Percentiles rank a stretch among this genome's conserved stretches.
Evolutionary conservation across 1,284 basidiomycete genomes (phyloP).

Genomic region (Cerrena zonata): DNA sequence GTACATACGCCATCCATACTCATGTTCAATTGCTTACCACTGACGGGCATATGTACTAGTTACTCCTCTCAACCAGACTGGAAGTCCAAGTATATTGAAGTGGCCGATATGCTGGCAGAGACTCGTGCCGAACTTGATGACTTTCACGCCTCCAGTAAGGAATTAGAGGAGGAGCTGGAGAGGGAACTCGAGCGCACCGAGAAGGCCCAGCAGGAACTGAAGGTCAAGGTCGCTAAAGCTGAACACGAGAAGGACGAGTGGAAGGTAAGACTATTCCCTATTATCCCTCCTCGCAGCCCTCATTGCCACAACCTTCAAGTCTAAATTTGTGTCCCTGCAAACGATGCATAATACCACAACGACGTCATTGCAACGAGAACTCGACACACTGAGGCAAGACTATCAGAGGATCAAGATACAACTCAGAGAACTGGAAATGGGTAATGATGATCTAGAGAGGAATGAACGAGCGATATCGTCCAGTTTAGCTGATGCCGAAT

Average conservation of each 20-base stretch:
- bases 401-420: conserved; percentile 76
- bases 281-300: not conserved
- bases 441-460: conserved; percentile 90
- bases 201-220: conserved; percentile 77
- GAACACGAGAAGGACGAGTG: conserved; percentile 84
- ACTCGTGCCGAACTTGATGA: conserved; percentile 85
- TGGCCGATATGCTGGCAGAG: conserved; percentile 78
- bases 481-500: conserved; percentile 86
- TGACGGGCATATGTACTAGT: conserved; percentile 27
- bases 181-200: conserved; percentile 83
- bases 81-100: conserved; percentile 80
- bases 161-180: conserved; percentile 89
- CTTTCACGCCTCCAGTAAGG: conserved; percentile 85
- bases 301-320: conserved; percentile 35
- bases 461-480: conserved; percentile 89
- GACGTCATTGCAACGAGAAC: conserved; percentile 79
- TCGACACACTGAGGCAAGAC: conserved; percentile 79
- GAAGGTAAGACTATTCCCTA: conserved; percentile 57
- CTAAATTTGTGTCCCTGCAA: conserved; percentile 84
- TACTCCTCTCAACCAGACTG: conserved; percentile 63
- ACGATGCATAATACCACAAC: conserved; percentile 85
- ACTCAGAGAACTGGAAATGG: conserved; percentile 87
- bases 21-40: conserved; percentile 9
- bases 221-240: conserved; percentile 66
- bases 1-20: conserved; percentile 30